Percentiles rank a stretch among this genome's conserved stretches.
phyloP scores from a whole-genome alignment of 2,329 filamentous ascomycete species.

The Fusarium decemcellulare region DNA sequence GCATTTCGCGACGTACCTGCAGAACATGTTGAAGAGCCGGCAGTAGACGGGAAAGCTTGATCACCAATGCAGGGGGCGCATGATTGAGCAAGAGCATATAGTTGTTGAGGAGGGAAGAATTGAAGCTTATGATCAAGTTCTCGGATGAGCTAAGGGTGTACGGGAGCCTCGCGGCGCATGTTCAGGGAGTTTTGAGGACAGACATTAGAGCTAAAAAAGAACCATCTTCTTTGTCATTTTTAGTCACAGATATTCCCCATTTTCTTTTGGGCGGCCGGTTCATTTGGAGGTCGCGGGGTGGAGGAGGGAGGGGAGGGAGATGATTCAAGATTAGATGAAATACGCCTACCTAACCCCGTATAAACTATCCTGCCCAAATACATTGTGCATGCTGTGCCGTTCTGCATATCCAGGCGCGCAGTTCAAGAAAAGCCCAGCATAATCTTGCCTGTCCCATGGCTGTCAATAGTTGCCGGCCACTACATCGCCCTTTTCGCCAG shows the following conservation, averaged over 20 bases:
- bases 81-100: constrained; percentile 18
- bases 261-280: constrained; percentile 34
- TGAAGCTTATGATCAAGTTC: constrained; percentile 23
- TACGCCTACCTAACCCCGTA: constrained; percentile 13
- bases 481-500: too few species aligned
- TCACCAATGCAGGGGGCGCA: constrained; percentile 9
- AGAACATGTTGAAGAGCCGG: constrained; percentile 67
- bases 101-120: constrained; percentile 3
- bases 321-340: constrained; percentile 29
- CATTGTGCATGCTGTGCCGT: not conserved
- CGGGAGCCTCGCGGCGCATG: constrained; percentile 48
- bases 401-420: too few species aligned
- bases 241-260: constrained; percentile 45
- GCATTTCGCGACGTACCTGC: constrained; percentile 75
- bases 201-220: constrained; percentile 49
- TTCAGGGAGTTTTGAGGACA: constrained; percentile 48
- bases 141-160: constrained; percentile 21
- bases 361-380: too few species aligned
- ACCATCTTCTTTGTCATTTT: constrained; percentile 46
- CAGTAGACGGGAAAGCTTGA: constrained; percentile 40
- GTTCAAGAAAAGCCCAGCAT: too few species aligned
- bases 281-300: constrained; percentile 19
- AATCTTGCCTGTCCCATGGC: too few species aligned
- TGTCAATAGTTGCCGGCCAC: too few species aligned
- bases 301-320: constrained; percentile 12